A percentile compares a stretch with the other conserved stretches of the same genome.
Conservation (phyloP, 495 filamentous ascomycete genomes). For the Daldinia caldariorum region DNA sequence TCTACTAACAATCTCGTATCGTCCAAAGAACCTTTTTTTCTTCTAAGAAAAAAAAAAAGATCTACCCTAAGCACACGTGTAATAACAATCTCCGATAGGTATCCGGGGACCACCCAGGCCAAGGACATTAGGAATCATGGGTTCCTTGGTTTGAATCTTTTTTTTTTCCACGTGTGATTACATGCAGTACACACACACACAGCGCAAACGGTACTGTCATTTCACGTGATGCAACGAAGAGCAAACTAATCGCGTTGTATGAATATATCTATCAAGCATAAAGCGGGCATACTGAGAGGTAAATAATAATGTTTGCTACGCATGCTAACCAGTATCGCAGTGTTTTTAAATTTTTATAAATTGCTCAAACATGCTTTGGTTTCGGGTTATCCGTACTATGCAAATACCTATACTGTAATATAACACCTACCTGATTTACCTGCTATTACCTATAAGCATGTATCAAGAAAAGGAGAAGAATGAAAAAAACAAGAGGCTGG, state of each 20-base stretch:
- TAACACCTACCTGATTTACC: not conserved
- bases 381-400: no score
- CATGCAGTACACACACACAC: not conserved
- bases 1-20: constrained; percentile 3
- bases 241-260: not conserved
- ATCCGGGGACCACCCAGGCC: constrained; percentile 1
- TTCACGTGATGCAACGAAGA: not conserved
- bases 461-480: not conserved
- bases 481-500: not conserved
- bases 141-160: not conserved
- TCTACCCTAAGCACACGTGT: constrained; percentile 8
- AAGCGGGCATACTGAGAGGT: not conserved
- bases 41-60: no score
- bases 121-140: not conserved
- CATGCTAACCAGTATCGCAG: no score
- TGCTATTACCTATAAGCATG: not conserved
- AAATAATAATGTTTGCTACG: not conserved
- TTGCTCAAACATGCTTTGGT: no score
- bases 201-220: not conserved
- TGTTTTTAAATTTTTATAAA: no score
- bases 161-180: constrained; percentile 1
- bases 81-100: constrained; percentile 10
- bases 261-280: not conserved
- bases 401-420: not conserved
- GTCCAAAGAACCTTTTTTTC: not conserved